These are phyloP conservation scores for Vitellaria paradoxa DNA, from an alignment of 179 eudicot genomes.

Conservation along the genomic window DNA sequence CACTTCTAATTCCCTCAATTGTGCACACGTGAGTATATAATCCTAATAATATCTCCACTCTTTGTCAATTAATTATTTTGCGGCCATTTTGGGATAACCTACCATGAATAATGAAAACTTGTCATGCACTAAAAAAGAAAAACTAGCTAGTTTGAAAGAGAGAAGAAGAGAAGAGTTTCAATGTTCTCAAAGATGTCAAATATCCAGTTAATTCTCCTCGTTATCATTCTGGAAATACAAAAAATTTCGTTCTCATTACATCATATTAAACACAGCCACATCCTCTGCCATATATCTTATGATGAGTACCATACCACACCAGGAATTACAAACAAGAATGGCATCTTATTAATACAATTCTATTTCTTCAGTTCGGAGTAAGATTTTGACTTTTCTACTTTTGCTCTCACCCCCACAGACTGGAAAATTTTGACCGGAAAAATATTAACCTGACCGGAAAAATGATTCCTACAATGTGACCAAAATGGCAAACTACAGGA, in stretches of 20 bases:
- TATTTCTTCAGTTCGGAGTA: not conserved
- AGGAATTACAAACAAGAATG: conserved; percentile 3
- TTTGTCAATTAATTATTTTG: too few species aligned
- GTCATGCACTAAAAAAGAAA: too few species aligned
- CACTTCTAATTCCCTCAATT: too few species aligned
- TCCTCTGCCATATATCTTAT: not conserved
- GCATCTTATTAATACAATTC: not conserved
- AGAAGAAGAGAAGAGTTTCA: too few species aligned
- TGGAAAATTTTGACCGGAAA: not conserved
- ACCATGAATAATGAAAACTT: too few species aligned
- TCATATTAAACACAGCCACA: not conserved
- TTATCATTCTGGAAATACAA: not conserved
- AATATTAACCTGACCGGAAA: not conserved
- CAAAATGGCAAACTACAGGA: not conserved
- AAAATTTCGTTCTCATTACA: not conserved
- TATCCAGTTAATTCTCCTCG: too few species aligned
- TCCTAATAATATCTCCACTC: too few species aligned
- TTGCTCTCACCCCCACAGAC: not conserved
- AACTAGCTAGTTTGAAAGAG: too few species aligned
- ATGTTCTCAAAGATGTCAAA: too few species aligned
- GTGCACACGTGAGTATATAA: too few species aligned
- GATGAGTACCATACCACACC: not conserved
- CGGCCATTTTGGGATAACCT: too few species aligned
- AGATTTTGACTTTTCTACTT: not conserved
- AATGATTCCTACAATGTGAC: not conserved